Evolutionary conservation across 352 stramenopile species (phyloP).

Genomic region (Phytophthora lateralis): DNA sequence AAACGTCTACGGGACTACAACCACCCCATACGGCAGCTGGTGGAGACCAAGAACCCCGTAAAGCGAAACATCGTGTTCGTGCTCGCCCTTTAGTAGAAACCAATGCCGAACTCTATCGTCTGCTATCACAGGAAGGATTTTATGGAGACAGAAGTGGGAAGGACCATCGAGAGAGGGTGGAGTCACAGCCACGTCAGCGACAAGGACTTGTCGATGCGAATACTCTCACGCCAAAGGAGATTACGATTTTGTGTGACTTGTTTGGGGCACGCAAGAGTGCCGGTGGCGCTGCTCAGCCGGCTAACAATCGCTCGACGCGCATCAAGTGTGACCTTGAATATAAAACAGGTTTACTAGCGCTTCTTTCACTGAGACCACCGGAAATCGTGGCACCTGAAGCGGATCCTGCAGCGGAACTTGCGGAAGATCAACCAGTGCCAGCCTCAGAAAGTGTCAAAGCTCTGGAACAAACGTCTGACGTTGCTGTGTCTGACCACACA

Average conservation of each 20-base stretch:
- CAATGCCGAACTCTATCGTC: conserved; percentile 68
- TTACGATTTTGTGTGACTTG: conserved; percentile 67
- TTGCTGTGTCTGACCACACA: conserved; percentile 17
- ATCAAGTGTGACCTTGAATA: conserved; percentile 64
- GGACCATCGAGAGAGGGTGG: conserved; percentile 1
- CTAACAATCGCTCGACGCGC: conserved; percentile 27
- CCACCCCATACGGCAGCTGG: not conserved
- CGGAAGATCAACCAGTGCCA: not conserved
- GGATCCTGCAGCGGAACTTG: not conserved
- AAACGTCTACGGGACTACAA: conserved; percentile 5
- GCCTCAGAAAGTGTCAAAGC: not conserved
- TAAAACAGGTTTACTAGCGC: conserved; percentile 49
- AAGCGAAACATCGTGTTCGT: conserved; percentile 69
- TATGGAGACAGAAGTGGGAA: conserved; percentile 34
- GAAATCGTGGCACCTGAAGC: not conserved
- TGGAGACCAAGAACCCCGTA: conserved; percentile 8
- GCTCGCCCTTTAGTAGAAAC: conserved; percentile 74
- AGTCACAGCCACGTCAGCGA: conserved; percentile 24
- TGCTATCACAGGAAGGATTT: conserved; percentile 71
- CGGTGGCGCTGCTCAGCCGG: conserved; percentile 1
- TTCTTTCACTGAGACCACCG: conserved; percentile 51
- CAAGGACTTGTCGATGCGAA: conserved; percentile 42
- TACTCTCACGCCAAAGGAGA: conserved; percentile 62
- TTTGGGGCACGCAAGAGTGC: conserved; percentile 42
- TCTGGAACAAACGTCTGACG: not conserved